phyloP scores from a whole-genome alignment of 345 rosid species.

The Dimocarpus longan region DNA sequence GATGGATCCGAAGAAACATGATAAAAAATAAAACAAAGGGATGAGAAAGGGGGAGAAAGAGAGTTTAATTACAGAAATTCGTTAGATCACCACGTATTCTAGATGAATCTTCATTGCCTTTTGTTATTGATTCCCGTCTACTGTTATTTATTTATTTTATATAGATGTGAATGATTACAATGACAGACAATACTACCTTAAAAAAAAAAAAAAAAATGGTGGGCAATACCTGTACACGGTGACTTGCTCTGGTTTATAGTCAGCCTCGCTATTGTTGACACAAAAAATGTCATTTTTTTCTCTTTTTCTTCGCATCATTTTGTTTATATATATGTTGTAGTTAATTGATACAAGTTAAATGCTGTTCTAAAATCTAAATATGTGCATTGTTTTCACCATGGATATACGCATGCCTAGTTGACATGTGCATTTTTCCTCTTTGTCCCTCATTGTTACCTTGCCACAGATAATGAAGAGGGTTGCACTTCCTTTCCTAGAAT shows the following conservation, averaged over 20 bases:
- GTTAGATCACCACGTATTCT: background rate
- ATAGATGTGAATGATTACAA: background rate
- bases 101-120: background rate
- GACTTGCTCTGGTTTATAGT: background rate
- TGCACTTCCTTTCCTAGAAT: slow-evolving; percentile 11
- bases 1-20: background rate
- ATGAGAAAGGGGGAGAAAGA: background rate
- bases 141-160: background rate
- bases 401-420: background rate
- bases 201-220: too few relatives aligned
- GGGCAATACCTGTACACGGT: background rate
- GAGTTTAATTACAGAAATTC: background rate
- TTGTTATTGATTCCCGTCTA: slow-evolving; percentile 1
- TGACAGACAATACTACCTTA: too few relatives aligned
- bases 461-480: slow-evolving; percentile 33
- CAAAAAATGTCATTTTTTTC: background rate
- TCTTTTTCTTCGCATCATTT: background rate
- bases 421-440: slow-evolving; percentile 9
- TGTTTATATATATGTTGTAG: background rate
- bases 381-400: background rate
- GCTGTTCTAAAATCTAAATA: background rate
- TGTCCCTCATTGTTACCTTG: background rate
- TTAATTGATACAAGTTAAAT: slow-evolving; percentile 4
- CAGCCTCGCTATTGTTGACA: background rate
- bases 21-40: too few relatives aligned